phyloP scores from a whole-genome alignment of 2,329 filamentous ascomycete species.

The Apiospora marii region DNA sequence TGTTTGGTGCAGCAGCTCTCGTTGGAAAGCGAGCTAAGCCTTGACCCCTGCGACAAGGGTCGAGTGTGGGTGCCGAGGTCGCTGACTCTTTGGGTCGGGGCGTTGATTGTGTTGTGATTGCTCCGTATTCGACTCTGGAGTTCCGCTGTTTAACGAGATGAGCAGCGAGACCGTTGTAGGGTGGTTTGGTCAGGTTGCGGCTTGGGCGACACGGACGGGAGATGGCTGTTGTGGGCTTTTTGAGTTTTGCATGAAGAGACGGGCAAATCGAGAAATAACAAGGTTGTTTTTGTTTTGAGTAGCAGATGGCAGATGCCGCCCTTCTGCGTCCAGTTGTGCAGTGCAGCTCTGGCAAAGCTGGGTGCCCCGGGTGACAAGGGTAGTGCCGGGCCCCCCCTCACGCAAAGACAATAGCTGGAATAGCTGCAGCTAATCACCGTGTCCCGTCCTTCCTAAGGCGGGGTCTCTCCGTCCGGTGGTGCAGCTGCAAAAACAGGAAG shows the following conservation, averaged over 20 bases:
- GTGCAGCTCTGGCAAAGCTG: neutral
- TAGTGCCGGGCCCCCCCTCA: neutral
- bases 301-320: neutral
- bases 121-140: neutral
- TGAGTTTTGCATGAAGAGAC: constrained; percentile 8
- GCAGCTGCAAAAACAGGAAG: constrained; percentile 7
- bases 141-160: neutral
- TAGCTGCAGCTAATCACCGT: constrained; percentile 17
- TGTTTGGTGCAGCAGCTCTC: constrained; percentile 7
- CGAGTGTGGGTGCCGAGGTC: neutral
- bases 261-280: neutral
- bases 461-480: constrained; percentile 8
- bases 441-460: constrained; percentile 2
- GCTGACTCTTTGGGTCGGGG: neutral
- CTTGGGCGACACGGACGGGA: neutral
- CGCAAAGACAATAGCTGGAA: neutral
- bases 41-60: constrained; percentile 11
- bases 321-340: constrained; percentile 11
- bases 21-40: constrained; percentile 8
- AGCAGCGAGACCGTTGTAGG: neutral
- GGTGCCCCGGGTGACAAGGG: constrained; percentile 16
- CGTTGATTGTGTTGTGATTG: constrained; percentile 4
- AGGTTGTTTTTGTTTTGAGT: constrained; percentile 11
- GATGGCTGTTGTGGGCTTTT: neutral
- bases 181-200: neutral